Evolutionary conservation across 2,329 filamentous ascomycete genomes (phyloP).

Genomic region (Aspergillus brunneoviolaceus): DNA sequence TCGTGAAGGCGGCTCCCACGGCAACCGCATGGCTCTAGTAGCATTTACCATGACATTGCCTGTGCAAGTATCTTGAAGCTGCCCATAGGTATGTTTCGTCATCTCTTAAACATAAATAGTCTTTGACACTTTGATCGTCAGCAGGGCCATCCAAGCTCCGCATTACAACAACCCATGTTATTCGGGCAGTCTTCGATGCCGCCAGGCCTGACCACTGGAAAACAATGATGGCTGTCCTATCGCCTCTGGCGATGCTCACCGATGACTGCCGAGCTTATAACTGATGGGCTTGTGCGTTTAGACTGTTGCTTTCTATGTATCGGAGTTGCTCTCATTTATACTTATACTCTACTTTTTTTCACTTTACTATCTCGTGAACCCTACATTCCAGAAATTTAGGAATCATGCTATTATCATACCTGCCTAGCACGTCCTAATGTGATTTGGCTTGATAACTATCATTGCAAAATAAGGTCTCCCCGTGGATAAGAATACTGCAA

Average conservation of each 20-base stretch:
- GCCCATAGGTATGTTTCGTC: constrained; percentile 37
- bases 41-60: constrained; percentile 29
- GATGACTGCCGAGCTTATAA: constrained; percentile 18
- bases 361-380: neutral
- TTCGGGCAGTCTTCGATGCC: constrained; percentile 27
- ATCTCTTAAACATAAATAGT: neutral
- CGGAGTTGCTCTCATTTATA: constrained; percentile 17
- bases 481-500: neutral
- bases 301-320: constrained; percentile 18
- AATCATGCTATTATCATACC: neutral
- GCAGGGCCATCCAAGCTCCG: constrained; percentile 48
- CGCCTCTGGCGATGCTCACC: constrained; percentile 13
- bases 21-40: constrained; percentile 34
- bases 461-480: neutral
- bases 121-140: neutral
- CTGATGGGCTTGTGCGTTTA: constrained; percentile 20
- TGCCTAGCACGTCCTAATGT: neutral
- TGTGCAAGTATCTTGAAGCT: constrained; percentile 38
- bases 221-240: constrained; percentile 26
- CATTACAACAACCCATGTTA: constrained; percentile 32
- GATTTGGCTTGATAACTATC: neutral
- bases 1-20: constrained; percentile 36
- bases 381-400: neutral
- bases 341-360: constrained; percentile 1
- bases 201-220: constrained; percentile 29